Percentiles rank a stretch among this genome's conserved stretches.
Evolutionary conservation across 2,329 filamentous ascomycete species (phyloP).

Genomic region (Stagonosporopsis tanaceti): DNA sequence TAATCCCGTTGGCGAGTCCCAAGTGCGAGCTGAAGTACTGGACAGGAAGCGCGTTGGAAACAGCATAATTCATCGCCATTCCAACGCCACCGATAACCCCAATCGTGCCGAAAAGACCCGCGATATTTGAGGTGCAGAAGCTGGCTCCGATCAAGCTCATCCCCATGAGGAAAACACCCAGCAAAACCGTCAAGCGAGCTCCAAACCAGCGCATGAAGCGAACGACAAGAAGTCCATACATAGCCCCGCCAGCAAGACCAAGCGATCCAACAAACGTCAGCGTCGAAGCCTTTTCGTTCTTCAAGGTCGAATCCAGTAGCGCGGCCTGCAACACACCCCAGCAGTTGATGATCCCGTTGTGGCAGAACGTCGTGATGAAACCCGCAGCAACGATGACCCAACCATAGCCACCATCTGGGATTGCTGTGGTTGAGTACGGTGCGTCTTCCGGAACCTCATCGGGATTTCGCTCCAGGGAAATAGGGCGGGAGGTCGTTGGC

Average conservation of each 20-base stretch:
- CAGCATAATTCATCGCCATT: conserved; percentile 34
- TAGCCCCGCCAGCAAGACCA: conserved; percentile 59
- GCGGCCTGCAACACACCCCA: conserved; percentile 69
- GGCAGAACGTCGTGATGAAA: conserved; percentile 59
- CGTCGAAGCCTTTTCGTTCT: conserved; percentile 55
- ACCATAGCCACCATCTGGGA: conserved; percentile 64
- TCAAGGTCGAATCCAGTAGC: conserved; percentile 59
- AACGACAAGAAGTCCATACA: conserved; percentile 62
- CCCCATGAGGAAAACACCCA: conserved; percentile 62
- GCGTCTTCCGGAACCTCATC: conserved; percentile 11
- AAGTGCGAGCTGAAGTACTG: conserved; percentile 40
- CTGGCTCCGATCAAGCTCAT: conserved; percentile 59
- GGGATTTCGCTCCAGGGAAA: background rate
- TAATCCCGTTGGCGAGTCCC: conserved; percentile 40
- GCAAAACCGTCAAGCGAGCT: conserved; percentile 54
- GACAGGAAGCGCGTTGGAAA: conserved; percentile 30
- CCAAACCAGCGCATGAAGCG: conserved; percentile 61
- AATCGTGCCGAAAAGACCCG: conserved; percentile 55
- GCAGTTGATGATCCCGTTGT: conserved; percentile 63
- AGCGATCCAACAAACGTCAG: conserved; percentile 68
- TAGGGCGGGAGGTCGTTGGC: background rate
- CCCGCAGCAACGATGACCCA: conserved; percentile 64
- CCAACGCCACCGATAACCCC: conserved; percentile 59
- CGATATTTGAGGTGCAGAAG: conserved; percentile 49
- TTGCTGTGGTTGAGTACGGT: conserved; percentile 23